Evolutionary conservation across 257 asterid genomes (phyloP), one percentile per base, ranked within the genome.

Genomic region (Gentiana straminea): DNA sequence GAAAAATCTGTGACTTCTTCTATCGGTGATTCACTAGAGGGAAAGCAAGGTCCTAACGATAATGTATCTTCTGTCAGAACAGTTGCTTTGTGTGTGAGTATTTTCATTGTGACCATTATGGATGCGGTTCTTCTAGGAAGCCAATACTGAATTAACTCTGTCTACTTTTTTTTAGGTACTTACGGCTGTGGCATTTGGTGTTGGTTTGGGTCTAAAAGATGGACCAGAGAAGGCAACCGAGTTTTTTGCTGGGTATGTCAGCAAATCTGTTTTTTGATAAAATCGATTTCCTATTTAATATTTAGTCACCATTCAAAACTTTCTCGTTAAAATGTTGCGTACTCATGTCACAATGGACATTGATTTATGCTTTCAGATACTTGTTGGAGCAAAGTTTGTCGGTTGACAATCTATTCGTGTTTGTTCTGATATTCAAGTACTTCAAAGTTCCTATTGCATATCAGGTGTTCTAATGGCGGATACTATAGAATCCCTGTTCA

Each of bases 341-440:
- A 10, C 46, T 41, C 46, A 41, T 5, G 46, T 41, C 1, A 41
- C 8, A 41, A 10, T 41, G 1, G 46, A 7, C 46, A 41, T 2
- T 41, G 46, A 10, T 41, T 41, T 41, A 37, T 38, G 45, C 9
- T 72, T 65, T 67, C 84, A 92, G 98, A 86, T 92, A 92, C 55
- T 75, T 92, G 55, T 79, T 88, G 71, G 98, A 92, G 82, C 98
- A 92, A 77, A 85, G 97, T 73, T 80, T 92, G 76, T 92, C 97
- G 2, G 97, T 92, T 77, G 98, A 92, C 80, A 92, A 92, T 73
- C 77, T 92, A 24, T 92, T 92, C 81, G 95, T 92, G 53, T 92
- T 92, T 73, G 78, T 92, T 75, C 70, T 92, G 66, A 74, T 92
- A 62, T 92, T 92, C 92, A 92, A 92, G 73, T 92, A 92, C 70